Evolutionary conservation across 192 early-diverging fungal genomes (phyloP).

Genomic region (Backusella luteola): DNA sequence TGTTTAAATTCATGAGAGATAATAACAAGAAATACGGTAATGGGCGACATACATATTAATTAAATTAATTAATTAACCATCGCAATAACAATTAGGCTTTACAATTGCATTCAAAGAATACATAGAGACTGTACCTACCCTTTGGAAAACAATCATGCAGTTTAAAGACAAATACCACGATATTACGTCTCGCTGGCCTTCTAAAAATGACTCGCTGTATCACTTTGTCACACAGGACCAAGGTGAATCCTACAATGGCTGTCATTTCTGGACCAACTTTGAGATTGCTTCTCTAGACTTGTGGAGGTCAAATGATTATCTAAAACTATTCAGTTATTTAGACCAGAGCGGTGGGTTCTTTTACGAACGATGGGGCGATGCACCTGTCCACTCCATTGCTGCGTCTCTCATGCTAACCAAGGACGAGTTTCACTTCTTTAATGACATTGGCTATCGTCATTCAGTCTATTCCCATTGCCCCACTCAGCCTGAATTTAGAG

Average conservation of each 20-base stretch:
- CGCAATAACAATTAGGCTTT: constrained; percentile 45
- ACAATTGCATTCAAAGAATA: constrained; percentile 75
- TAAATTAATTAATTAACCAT: too few relatives aligned
- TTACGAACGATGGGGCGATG: constrained; percentile 83
- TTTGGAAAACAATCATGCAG: constrained; percentile 64
- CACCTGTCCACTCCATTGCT: constrained; percentile 70
- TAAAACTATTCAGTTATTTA: constrained; percentile 64
- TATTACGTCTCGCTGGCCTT: constrained; percentile 36
- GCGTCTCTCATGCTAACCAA: constrained; percentile 58
- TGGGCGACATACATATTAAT: too few relatives aligned
- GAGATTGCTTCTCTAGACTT: constrained; percentile 57
- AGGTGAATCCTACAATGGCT: constrained; percentile 65
- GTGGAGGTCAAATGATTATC: constrained; percentile 65
- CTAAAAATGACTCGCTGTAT: constrained; percentile 32
- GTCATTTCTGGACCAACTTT: constrained; percentile 92
- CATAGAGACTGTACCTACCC: constrained; percentile 62
- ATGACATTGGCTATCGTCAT: constrained; percentile 75
- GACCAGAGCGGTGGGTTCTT: constrained; percentile 69
- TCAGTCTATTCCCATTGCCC: constrained; percentile 60
- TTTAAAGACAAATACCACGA: constrained; percentile 50
- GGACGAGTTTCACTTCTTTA: constrained; percentile 69
- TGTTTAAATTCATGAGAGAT: constrained; percentile 78
- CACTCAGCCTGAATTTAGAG: constrained; percentile 39
- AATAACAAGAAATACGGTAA: constrained; percentile 76
- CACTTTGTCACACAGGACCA: constrained; percentile 58